phyloP scores from a whole-genome alignment of 2,329 filamentous ascomycete genomes.

The Penicillium sp. region DNA sequence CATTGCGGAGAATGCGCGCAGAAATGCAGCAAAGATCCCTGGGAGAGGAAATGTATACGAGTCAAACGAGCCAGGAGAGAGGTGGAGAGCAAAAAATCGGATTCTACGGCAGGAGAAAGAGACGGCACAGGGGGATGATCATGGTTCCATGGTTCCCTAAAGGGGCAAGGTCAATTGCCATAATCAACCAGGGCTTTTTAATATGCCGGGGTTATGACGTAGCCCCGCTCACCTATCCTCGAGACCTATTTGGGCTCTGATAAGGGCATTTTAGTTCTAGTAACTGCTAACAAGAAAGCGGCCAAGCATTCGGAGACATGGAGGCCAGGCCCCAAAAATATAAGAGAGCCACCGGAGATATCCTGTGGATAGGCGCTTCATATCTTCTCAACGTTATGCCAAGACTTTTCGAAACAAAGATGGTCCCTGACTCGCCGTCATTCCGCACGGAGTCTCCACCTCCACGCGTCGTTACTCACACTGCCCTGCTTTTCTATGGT shows the following conservation, averaged over 20 bases:
- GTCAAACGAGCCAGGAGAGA: slow-evolving; percentile 1
- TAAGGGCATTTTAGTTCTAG: neutral
- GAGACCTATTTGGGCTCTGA: neutral
- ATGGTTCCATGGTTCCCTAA: slow-evolving; percentile 21
- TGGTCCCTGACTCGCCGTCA: slow-evolving; percentile 13
- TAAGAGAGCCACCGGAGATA: neutral
- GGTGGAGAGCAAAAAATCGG: slow-evolving; percentile 1
- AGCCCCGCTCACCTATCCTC: neutral
- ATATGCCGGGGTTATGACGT: slow-evolving; percentile 8
- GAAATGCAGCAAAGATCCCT: slow-evolving; percentile 3
- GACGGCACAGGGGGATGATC: slow-evolving; percentile 17
- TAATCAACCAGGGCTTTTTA: slow-evolving; percentile 7
- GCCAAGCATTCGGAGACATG: neutral
- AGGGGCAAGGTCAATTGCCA: slow-evolving; percentile 8
- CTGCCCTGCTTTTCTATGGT: neutral
- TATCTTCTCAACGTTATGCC: slow-evolving; percentile 6
- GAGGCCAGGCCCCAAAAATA: neutral
- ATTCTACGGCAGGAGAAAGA: slow-evolving; percentile 1
- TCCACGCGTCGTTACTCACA: slow-evolving; percentile 21
- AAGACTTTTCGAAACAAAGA: slow-evolving; percentile 8
- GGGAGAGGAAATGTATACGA: neutral
- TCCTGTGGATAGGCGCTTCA: neutral
- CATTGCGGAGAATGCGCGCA: slow-evolving; percentile 19
- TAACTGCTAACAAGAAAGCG: neutral
- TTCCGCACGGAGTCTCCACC: slow-evolving; percentile 15